Evolutionary conservation across 2,329 filamentous ascomycete species (phyloP).

Genomic region (Epichloe glyceriae): DNA sequence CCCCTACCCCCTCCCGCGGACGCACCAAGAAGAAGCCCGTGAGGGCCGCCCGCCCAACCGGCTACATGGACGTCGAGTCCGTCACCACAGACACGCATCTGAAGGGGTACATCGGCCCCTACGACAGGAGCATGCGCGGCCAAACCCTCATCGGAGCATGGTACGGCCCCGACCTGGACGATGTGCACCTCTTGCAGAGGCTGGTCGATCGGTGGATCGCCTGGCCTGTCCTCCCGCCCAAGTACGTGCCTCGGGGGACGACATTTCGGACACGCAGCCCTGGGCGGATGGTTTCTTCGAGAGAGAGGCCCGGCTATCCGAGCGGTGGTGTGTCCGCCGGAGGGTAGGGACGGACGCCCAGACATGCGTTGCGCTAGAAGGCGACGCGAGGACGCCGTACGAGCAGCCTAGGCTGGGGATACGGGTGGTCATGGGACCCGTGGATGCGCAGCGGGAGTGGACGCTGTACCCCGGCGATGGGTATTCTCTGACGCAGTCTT

Average conservation of each 20-base stretch:
- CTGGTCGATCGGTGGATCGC: constrained; percentile 29
- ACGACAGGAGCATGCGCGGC: constrained; percentile 20
- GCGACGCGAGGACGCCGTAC: constrained; percentile 18
- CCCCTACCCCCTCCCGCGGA: background rate
- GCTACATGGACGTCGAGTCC: constrained; percentile 21
- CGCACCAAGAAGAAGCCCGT: background rate
- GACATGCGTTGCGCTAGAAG: constrained; percentile 5
- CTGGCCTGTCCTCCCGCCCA: constrained; percentile 27
- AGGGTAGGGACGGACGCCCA: constrained; percentile 7
- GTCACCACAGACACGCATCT: constrained; percentile 20
- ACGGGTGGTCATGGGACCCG: constrained; percentile 22
- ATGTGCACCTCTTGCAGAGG: constrained; percentile 22
- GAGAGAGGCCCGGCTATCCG: constrained; percentile 20
- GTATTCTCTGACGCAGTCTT: constrained; percentile 15
- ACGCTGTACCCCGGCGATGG: constrained; percentile 15
- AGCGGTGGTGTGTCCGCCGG: constrained; percentile 17
- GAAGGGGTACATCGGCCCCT: constrained; percentile 23
- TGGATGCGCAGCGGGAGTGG: constrained; percentile 17
- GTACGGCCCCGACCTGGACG: constrained; percentile 27
- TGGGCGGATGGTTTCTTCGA: constrained; percentile 26
- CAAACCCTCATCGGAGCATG: constrained; percentile 24
- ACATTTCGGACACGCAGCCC: constrained; percentile 20
- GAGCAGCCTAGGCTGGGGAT: constrained; percentile 15
- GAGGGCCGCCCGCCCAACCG: background rate
- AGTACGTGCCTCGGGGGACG: constrained; percentile 14